Evolutionary conservation across 1,284 basidiomycete genomes (phyloP), one percentile per base, ranked within the genome.

Genomic region (Boletus smithii): DNA sequence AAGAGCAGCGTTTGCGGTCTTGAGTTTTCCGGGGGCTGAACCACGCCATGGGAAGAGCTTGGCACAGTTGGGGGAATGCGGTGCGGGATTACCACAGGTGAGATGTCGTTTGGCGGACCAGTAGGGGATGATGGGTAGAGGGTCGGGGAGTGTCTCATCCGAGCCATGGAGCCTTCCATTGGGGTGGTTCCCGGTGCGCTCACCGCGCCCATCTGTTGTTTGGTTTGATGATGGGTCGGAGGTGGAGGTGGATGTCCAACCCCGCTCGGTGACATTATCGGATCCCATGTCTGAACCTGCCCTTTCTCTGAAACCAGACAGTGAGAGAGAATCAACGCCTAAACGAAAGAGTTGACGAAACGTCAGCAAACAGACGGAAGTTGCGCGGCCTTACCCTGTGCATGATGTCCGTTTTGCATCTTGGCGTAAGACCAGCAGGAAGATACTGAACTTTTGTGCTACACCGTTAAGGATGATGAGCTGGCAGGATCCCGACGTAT

Each of bases 1-100:
- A n/a, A 99, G 78, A 0, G 90, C 91, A 1, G 92, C 95, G 37
- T 92, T 88, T 22, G 91, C 86, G 0, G 95, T 98, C 72, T 91
- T 95, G 50, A 91, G 81, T 65, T 89, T 91, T 53, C 82, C 88
- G 14, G 85, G 83, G 0, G 83, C 79, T 8, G 86, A 77, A 56
- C 79, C 78, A 41, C 88, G 83, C 92, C 94, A 97, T 10, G 82
- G 80, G 37, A 78, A 77, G 60, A 80, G 79, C 62, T 76, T 83
- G 32, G 80, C 73, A 8, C 77, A 83, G 75, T 75, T 81, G 16
- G 77, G 70, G 23, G 81, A 83, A 45, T 74, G 77, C 23, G 79
- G 85, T 5, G 81, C 78, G 2, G 91, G 88, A 60, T 92, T 93
- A 31, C 91, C 91, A 63, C 88, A 89, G 9, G 89, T 92, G 31